Base-by-base conservation (phyloP, 2,329 filamentous ascomycete genomes). In the Ceratocystis variospora region DNA sequence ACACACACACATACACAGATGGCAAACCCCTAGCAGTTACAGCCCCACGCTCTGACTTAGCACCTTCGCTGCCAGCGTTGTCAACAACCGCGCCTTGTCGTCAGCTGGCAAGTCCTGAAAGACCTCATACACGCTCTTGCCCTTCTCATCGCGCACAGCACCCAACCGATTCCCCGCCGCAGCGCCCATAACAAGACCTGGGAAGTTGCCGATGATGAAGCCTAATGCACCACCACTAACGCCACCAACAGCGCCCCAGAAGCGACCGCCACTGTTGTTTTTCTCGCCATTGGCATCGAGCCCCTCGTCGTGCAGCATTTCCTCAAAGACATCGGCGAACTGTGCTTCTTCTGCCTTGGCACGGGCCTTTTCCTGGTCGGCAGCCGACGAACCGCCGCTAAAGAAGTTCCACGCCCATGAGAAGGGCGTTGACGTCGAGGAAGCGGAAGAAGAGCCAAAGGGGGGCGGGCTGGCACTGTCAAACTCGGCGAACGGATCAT, bases 161-260 rank as follows among this genome's bases (percentile, higher is more conserved):
- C 94, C 94, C n/a, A 97, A 77, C 63, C 92, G 79, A 76, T 96
- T 97, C 10, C 94, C 94, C 0, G 92, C 93, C 1, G 96, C 92
- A 1, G 90, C 90, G 2, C 94, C 94, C 0, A 93, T 93, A 46
- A 97, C 76, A 72, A 93, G 82, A 0, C 94, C 94, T 0, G 93
- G 89, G 62, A 96, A 84, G 74, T 97, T 97, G 33, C 87, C 94
- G 31, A 97, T 83, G 71, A 99, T 99, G 75, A 97, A 97, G 0
- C 94, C 94, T 74, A 99, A 82, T 2, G 90, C 89, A 12, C 87
- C 93, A 41, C 94, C 94, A 73, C 90, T 94, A 50, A 93, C 75
- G 1, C 90, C 91, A 2, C 94, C 94, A 0, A 96, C 74, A 69
- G 96, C 76, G 66, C 86, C 82, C 93, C 94, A 99, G 76, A 99